phyloP scores from a whole-genome alignment of 164 flowering plant genomes.

The Piper longum region DNA sequence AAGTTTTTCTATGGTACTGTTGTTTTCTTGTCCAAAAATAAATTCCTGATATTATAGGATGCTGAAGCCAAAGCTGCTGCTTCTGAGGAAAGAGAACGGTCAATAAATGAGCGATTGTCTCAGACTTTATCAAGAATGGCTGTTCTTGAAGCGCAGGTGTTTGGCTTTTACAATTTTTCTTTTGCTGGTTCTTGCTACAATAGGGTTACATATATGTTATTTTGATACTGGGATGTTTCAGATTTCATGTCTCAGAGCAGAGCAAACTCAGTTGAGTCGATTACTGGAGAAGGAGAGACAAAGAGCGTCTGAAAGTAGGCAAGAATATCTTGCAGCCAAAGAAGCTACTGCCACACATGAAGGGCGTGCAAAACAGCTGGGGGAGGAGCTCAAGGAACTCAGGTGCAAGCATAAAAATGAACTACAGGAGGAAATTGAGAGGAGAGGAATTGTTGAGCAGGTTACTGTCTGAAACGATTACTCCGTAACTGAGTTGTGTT shows the following conservation, averaged over 20 bases:
- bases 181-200: background rate
- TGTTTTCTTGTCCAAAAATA: background rate
- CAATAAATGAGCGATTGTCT: slow-evolving; percentile 85
- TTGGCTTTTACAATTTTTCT: slow-evolving; percentile 1
- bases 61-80: slow-evolving; percentile 93
- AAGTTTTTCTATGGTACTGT: background rate
- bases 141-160: slow-evolving; percentile 98
- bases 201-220: no score
- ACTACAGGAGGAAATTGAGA: slow-evolving; percentile 50
- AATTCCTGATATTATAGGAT: slow-evolving; percentile 38
- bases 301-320: slow-evolving; percentile 91
- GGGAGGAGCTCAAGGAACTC: slow-evolving; percentile 67
- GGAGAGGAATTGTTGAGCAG: slow-evolving; percentile 70
- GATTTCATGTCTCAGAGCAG: slow-evolving; percentile 96
- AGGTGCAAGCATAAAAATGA: slow-evolving; percentile 75
- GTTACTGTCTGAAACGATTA: slow-evolving; percentile 17
- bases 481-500: no score
- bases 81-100: slow-evolving; percentile 84
- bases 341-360: slow-evolving; percentile 91
- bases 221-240: slow-evolving; percentile 13
- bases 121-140: slow-evolving; percentile 92
- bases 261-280: slow-evolving; percentile 74
- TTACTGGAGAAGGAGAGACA: slow-evolving; percentile 97
- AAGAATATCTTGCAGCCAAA: slow-evolving; percentile 84
- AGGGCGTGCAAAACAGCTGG: slow-evolving; percentile 81